Conservation (phyloP, 2,329 filamentous ascomycete species). For the Paracoccidioides lutzii region DNA sequence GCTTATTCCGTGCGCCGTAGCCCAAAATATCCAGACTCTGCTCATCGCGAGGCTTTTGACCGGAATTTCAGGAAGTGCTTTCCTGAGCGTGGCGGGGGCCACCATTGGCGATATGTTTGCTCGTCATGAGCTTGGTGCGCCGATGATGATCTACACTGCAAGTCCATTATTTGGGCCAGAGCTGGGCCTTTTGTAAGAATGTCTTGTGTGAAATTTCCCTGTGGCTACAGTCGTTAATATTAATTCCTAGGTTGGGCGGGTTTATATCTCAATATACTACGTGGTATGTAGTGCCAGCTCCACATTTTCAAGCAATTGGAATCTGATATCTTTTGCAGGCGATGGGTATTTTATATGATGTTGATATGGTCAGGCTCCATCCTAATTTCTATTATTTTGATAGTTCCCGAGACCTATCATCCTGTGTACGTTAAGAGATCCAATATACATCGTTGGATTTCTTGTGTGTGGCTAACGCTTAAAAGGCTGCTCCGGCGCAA, state of each 20-base stretch:
- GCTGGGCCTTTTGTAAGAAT: slow-evolving; percentile 38
- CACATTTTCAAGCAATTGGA: background rate
- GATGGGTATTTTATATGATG: slow-evolving; percentile 75
- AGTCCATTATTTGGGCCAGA: slow-evolving; percentile 46
- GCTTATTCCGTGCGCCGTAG: slow-evolving; percentile 68
- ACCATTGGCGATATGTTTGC: slow-evolving; percentile 73
- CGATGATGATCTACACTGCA: slow-evolving; percentile 72
- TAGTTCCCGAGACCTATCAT: slow-evolving; percentile 81
- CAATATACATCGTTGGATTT: background rate
- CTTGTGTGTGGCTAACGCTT: background rate
- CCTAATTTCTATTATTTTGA: slow-evolving; percentile 49
- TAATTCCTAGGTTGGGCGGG: slow-evolving; percentile 46
- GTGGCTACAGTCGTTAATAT: background rate
- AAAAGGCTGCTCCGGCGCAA: slow-evolving; percentile 53
- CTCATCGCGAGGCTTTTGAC: slow-evolving; percentile 62
- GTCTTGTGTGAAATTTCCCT: background rate
- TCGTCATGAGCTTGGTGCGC: slow-evolving; percentile 54
- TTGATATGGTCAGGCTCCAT: slow-evolving; percentile 66
- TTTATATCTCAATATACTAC: slow-evolving; percentile 65
- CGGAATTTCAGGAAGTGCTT: slow-evolving; percentile 37
- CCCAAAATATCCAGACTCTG: slow-evolving; percentile 70
- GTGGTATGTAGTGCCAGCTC: slow-evolving; percentile 38
- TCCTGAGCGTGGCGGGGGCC: slow-evolving; percentile 60
- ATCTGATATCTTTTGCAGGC: slow-evolving; percentile 25
- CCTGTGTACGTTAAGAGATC: slow-evolving; percentile 29